phyloP scores from a whole-genome alignment of 257 asterid species.

The Fraxinus excelsior region DNA sequence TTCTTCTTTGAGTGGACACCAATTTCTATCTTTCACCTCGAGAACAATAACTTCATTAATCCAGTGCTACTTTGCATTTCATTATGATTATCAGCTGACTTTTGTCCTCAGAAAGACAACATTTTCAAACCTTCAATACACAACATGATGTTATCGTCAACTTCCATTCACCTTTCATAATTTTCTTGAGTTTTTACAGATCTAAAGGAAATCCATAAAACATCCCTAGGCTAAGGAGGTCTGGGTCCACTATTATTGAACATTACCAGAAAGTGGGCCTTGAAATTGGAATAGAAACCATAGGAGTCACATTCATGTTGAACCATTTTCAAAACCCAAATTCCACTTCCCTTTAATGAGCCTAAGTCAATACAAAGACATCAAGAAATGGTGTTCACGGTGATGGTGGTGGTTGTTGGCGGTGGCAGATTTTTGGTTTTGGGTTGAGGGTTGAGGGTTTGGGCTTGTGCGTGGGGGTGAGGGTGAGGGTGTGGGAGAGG shows the following conservation, averaged over 20 bases:
- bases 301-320: not conserved
- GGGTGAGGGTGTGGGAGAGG: no score
- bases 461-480: no score
- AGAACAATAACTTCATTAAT: conserved; percentile 82
- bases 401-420: no score
- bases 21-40: conserved; percentile 78
- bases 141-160: not conserved
- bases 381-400: not conserved
- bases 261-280: not conserved
- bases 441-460: no score
- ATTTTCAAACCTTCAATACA: conserved; percentile 46
- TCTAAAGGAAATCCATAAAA: no score
- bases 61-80: conserved; percentile 88
- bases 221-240: not conserved
- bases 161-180: not conserved
- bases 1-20: no score
- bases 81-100: not conserved
- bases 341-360: not conserved
- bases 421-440: no score
- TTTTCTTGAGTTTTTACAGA: not conserved
- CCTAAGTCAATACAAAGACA: not conserved
- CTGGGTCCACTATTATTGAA: not conserved
- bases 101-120: no score
- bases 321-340: not conserved
- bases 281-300: not conserved